A percentile compares a stretch with the other conserved stretches of the same genome.
These are phyloP conservation scores for Fusarium azukiicola DNA, from an alignment of 2,329 filamentous ascomycete genomes.

Conservation along the genomic window DNA sequence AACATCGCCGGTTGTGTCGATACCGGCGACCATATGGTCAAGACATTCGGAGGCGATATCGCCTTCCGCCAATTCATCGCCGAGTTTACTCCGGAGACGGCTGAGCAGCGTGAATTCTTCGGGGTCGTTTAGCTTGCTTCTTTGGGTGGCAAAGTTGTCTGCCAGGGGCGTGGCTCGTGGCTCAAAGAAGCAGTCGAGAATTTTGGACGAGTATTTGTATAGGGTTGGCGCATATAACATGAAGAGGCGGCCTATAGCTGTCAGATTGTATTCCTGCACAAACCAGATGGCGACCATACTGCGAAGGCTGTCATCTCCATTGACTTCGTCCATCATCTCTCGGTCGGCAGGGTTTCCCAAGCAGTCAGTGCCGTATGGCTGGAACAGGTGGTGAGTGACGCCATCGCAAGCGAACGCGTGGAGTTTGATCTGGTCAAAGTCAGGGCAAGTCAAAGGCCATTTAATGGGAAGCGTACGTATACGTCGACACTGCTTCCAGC, in stretches of 20 bases:
- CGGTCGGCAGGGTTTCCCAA: slow-evolving; percentile 75
- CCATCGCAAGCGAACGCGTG: slow-evolving; percentile 86
- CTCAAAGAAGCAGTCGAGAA: slow-evolving; percentile 70
- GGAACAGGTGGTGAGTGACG: slow-evolving; percentile 83
- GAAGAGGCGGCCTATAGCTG: slow-evolving; percentile 74
- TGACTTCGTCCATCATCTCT: slow-evolving; percentile 83
- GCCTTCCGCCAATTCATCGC: slow-evolving; percentile 65
- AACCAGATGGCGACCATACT: slow-evolving; percentile 66
- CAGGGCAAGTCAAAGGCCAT: background rate
- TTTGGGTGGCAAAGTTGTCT: slow-evolving; percentile 76
- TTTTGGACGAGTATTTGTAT: slow-evolving; percentile 67
- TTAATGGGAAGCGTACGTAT: slow-evolving; percentile 70
- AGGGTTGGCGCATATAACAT: slow-evolving; percentile 75
- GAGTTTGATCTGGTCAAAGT: slow-evolving; percentile 55
- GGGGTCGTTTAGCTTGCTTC: slow-evolving; percentile 67
- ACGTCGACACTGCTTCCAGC: slow-evolving; percentile 73
- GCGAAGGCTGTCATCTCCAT: slow-evolving; percentile 82
- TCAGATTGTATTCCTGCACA: background rate
- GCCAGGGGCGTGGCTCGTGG: slow-evolving; percentile 78
- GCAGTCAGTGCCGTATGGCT: slow-evolving; percentile 80
- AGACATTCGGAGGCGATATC: slow-evolving; percentile 84
- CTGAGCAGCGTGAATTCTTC: slow-evolving; percentile 77
- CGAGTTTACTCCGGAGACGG: slow-evolving; percentile 73
- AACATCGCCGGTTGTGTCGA: slow-evolving; percentile 85
- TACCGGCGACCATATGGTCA: slow-evolving; percentile 85